Conservation (phyloP, 257 asterid species). For the Solanum verrucosum region DNA sequence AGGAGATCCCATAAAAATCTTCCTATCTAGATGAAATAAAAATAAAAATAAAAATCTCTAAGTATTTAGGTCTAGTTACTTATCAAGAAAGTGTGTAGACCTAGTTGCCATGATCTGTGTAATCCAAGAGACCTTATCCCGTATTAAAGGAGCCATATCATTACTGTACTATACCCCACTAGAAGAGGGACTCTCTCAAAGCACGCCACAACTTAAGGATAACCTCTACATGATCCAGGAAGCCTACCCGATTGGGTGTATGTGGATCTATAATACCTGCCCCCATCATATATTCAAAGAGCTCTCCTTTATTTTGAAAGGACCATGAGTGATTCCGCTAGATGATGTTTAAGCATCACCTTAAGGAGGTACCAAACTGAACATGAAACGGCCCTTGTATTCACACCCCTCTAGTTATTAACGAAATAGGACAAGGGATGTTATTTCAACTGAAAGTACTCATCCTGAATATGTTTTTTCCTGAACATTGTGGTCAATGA, state of each 20-base stretch:
- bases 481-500: neutral
- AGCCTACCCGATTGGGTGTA: neutral
- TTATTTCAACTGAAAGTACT: neutral
- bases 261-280: neutral
- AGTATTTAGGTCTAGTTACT: constrained; percentile 12
- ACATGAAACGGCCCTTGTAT: neutral
- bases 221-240: neutral
- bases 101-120: neutral
- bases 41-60: neutral
- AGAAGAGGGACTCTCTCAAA: neutral
- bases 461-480: neutral
- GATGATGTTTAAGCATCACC: neutral
- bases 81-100: neutral
- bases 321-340: neutral
- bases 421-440: neutral
- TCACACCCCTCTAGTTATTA: neutral
- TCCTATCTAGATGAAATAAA: neutral
- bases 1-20: neutral
- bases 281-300: neutral
- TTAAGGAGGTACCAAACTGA: neutral
- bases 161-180: neutral
- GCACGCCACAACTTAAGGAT: neutral
- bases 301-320: neutral
- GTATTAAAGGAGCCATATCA: neutral
- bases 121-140: neutral